phyloP scores from a whole-genome alignment of 2,329 filamentous ascomycete species.

The Fonsecaea nubica region DNA sequence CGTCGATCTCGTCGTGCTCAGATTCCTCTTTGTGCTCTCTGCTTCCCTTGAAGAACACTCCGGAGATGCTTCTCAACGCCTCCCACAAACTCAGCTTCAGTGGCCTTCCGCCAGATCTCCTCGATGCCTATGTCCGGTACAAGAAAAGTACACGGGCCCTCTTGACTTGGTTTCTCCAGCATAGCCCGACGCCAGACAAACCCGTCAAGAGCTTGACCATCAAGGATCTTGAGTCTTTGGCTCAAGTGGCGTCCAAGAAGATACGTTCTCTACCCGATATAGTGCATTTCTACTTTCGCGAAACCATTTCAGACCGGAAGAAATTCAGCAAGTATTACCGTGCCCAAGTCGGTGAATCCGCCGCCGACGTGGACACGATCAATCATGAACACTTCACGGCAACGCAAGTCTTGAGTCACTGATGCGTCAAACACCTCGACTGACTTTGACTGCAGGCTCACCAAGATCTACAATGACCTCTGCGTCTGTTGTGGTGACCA shows the following conservation, averaged over 20 bases:
- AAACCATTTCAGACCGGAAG: slow-evolving; percentile 41
- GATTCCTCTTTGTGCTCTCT: not conserved
- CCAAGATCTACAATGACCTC: slow-evolving; percentile 40
- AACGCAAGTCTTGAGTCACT: slow-evolving; percentile 34
- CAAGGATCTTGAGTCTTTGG: slow-evolving; percentile 40
- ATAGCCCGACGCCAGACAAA: slow-evolving; percentile 34
- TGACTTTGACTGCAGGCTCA: slow-evolving; percentile 26
- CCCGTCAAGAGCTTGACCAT: slow-evolving; percentile 38
- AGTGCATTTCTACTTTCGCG: slow-evolving; percentile 43
- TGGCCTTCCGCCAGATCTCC: slow-evolving; percentile 39
- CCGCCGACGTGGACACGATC: slow-evolving; percentile 38
- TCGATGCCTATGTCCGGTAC: slow-evolving; percentile 42
- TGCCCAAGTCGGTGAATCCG: slow-evolving; percentile 26
- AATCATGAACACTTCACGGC: slow-evolving; percentile 44
- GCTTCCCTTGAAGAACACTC: not conserved
- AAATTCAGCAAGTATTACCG: slow-evolving; percentile 43
- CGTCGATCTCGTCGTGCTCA: not conserved
- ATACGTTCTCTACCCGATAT: slow-evolving; percentile 40
- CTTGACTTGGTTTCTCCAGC: slow-evolving; percentile 42
- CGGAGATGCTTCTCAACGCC: slow-evolving; percentile 37
- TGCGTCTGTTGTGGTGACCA: slow-evolving; percentile 38
- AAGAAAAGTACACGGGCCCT: slow-evolving; percentile 43
- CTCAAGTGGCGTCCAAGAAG: slow-evolving; percentile 34
- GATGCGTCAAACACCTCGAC: not conserved
- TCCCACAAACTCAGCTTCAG: slow-evolving; percentile 38